Evolutionary conservation across 1,139 yeast species (phyloP).

Genomic region (Debaryomyces sp.): DNA sequence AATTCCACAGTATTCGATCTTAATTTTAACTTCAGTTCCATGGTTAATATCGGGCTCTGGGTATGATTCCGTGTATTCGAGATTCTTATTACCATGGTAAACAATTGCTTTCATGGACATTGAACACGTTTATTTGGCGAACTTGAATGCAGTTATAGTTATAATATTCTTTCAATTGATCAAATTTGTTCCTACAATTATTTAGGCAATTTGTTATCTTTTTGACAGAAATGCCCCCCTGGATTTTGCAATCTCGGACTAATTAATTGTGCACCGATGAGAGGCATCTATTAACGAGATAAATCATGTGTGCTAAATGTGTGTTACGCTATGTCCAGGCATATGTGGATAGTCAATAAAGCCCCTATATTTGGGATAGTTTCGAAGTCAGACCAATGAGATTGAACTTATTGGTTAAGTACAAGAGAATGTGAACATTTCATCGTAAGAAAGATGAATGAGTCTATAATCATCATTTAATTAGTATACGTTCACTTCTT

Average conservation of each 20-base stretch:
- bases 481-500: not conserved
- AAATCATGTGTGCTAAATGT: not conserved
- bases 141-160: not conserved
- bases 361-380: no score
- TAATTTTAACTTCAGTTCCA: constrained; percentile 52
- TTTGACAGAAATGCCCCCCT: not conserved
- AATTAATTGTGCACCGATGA: not conserved
- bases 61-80: constrained; percentile 44
- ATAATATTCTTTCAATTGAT: not conserved
- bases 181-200: not conserved
- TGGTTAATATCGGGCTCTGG: constrained; percentile 46
- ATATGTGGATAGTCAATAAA: no score
- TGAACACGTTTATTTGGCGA: not conserved
- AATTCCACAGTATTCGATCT: constrained; percentile 57
- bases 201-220: not conserved
- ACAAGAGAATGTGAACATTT: no score
- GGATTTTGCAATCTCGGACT: not conserved
- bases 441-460: no score
- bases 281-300: not conserved
- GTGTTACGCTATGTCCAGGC: not conserved
- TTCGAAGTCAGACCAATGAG: no score
- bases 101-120: constrained; percentile 54
- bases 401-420: no score
- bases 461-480: not conserved
- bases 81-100: constrained; percentile 51